Evolutionary conservation across 2,329 filamentous ascomycete species (phyloP).

Genomic region (Colletotrichum sp.): DNA sequence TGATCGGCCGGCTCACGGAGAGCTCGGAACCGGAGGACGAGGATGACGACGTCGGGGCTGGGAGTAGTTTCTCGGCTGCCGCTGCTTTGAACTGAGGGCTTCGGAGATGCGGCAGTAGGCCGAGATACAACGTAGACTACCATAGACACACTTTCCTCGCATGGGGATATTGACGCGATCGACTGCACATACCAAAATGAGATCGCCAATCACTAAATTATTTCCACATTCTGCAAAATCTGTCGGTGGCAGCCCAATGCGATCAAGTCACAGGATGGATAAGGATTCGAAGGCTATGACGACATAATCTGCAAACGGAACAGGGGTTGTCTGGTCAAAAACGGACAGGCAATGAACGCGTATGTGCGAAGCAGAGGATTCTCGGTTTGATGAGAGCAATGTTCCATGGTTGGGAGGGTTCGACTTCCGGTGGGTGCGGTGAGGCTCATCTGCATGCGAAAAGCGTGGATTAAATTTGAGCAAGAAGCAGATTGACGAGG

Average conservation of each 20-base stretch:
- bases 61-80: conserved; percentile 2
- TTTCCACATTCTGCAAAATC: not conserved
- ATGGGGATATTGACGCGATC: not conserved
- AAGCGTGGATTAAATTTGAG: not conserved
- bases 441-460: not conserved
- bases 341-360: not conserved
- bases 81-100: not conserved
- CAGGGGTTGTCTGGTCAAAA: not conserved
- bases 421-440: not conserved
- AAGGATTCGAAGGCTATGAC: not conserved
- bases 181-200: not conserved
- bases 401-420: not conserved
- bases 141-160: not conserved
- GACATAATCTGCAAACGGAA: not conserved
- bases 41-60: conserved; percentile 2
- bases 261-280: not conserved
- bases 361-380: not conserved
- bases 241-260: not conserved
- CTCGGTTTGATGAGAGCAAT: not conserved
- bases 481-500: not conserved
- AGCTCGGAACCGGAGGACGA: conserved; percentile 16
- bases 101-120: not conserved
- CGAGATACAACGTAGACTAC: not conserved
- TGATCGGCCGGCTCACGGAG: conserved; percentile 47
- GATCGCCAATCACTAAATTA: not conserved